These are phyloP conservation scores for Kwoniella bestiolae DNA, from an alignment of 768 basidiomycete genomes.

Conservation along the genomic window DNA sequence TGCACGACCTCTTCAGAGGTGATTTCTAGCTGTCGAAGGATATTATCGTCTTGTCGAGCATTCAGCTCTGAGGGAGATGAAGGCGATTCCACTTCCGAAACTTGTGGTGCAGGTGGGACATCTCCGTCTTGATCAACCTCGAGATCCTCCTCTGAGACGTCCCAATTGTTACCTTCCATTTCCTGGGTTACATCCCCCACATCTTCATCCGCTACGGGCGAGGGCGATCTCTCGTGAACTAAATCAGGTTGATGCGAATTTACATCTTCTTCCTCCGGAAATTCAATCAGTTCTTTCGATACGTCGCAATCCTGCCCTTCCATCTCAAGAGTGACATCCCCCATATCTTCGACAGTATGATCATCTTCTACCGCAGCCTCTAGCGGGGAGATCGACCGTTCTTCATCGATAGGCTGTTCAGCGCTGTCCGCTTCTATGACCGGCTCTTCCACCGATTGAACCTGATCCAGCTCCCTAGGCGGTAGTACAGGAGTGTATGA, in stretches of 20 bases:
- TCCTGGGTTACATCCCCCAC: conserved; percentile 13
- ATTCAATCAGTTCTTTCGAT: neutral
- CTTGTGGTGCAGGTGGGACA: neutral
- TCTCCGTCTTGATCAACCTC: neutral
- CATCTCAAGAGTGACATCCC: conserved; percentile 6
- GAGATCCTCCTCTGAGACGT: neutral
- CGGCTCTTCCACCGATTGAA: neutral
- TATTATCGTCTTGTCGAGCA: neutral
- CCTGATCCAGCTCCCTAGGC: neutral
- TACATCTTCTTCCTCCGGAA: neutral
- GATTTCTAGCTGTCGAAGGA: too few relatives aligned
- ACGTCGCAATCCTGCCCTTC: conserved; percentile 2
- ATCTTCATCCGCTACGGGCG: neutral
- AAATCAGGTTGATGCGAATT: neutral
- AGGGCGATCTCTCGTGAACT: neutral
- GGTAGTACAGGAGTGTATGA: neutral
- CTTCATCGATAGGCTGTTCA: neutral
- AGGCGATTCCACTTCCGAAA: too few relatives aligned
- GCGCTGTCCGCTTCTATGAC: too few relatives aligned
- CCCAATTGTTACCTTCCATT: conserved; percentile 7
- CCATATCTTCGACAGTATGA: neutral
- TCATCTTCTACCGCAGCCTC: neutral
- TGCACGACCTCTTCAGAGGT: too few relatives aligned
- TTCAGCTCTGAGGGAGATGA: neutral
- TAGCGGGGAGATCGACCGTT: neutral